These are phyloP conservation scores for Cladobotryum protrusum DNA, from an alignment of 2,329 filamentous ascomycete species.

Conservation along the genomic window DNA sequence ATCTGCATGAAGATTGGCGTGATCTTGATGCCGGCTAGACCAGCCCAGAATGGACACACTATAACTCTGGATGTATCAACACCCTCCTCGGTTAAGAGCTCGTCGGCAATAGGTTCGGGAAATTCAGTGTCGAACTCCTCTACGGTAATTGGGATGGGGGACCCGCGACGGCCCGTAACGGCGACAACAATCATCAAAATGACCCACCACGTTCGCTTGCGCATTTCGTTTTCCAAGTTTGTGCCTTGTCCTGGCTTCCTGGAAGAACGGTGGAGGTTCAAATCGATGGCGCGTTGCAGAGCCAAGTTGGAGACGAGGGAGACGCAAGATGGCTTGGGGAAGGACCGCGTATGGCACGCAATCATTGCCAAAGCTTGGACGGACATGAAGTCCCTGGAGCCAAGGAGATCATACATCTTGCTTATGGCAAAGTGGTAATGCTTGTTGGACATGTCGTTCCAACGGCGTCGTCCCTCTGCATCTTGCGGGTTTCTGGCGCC, in stretches of 20 bases:
- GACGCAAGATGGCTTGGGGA: conserved; percentile 72
- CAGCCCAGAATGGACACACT: conserved; percentile 63
- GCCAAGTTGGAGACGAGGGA: conserved; percentile 61
- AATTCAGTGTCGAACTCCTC: conserved; percentile 76
- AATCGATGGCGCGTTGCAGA: conserved; percentile 63
- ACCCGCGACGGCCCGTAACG: conserved; percentile 69
- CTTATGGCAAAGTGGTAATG: conserved; percentile 73
- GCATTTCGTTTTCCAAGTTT: conserved; percentile 64
- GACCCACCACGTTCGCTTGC: conserved; percentile 73
- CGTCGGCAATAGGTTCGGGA: conserved; percentile 65
- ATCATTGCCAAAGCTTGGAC: conserved; percentile 70
- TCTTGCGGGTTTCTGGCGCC: conserved; percentile 61
- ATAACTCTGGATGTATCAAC: conserved; percentile 48
- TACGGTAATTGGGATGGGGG: conserved; percentile 66
- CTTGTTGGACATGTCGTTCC: conserved; percentile 62
- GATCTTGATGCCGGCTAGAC: conserved; percentile 59
- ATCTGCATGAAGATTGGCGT: conserved; percentile 65
- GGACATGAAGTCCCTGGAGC: conserved; percentile 56
- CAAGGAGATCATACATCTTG: conserved; percentile 59
- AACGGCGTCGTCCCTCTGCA: conserved; percentile 44
- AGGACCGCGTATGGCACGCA: conserved; percentile 64
- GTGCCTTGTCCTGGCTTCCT: conserved; percentile 42
- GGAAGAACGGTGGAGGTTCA: conserved; percentile 67
- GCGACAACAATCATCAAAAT: conserved; percentile 60
- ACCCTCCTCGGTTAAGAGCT: conserved; percentile 59